Conservation (phyloP, 2,329 filamentous ascomycete species). For the Cladophialophora chaetospira region DNA sequence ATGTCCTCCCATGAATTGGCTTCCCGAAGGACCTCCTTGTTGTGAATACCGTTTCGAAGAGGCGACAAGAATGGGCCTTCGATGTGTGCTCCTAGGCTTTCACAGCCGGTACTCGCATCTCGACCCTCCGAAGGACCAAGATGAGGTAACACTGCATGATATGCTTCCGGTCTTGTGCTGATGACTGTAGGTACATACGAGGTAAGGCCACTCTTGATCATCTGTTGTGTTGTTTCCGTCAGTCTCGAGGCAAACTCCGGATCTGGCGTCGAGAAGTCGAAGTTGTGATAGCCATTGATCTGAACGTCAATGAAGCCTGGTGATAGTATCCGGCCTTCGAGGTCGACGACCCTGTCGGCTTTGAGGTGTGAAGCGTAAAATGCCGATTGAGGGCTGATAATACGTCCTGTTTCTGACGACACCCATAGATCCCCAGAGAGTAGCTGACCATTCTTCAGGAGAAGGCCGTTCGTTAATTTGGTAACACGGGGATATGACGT, state of each 20-base stretch:
- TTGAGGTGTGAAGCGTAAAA: slow-evolving; percentile 52
- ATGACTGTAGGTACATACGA: slow-evolving; percentile 85
- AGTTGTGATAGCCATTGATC: slow-evolving; percentile 88
- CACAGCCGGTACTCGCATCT: slow-evolving; percentile 68
- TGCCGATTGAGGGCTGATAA: slow-evolving; percentile 68
- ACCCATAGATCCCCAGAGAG: slow-evolving; percentile 86
- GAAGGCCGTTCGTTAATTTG: slow-evolving; percentile 85
- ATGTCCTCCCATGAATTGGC: slow-evolving; percentile 62
- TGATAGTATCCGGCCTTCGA: slow-evolving; percentile 78
- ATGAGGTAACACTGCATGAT: slow-evolving; percentile 72
- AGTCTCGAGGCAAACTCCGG: slow-evolving; percentile 72
- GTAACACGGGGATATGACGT: slow-evolving; percentile 60
- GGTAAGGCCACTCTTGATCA: slow-evolving; percentile 80
- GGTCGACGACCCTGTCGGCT: slow-evolving; percentile 75
- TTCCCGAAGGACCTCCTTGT: slow-evolving; percentile 67
- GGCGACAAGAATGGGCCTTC: slow-evolving; percentile 87
- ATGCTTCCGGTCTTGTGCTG: slow-evolving; percentile 77
- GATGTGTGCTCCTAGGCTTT: slow-evolving; percentile 86
- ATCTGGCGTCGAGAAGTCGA: slow-evolving; percentile 80
- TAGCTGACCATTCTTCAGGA: slow-evolving; percentile 68
- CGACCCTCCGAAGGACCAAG: slow-evolving; percentile 69
- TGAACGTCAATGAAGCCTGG: slow-evolving; percentile 90
- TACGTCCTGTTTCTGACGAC: slow-evolving; percentile 76
- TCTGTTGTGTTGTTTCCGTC: slow-evolving; percentile 66
- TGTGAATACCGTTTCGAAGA: slow-evolving; percentile 85